Evolutionary conservation across 106 monocot genomes (phyloP).

Genomic region (Dioscorea zingiberensis): DNA sequence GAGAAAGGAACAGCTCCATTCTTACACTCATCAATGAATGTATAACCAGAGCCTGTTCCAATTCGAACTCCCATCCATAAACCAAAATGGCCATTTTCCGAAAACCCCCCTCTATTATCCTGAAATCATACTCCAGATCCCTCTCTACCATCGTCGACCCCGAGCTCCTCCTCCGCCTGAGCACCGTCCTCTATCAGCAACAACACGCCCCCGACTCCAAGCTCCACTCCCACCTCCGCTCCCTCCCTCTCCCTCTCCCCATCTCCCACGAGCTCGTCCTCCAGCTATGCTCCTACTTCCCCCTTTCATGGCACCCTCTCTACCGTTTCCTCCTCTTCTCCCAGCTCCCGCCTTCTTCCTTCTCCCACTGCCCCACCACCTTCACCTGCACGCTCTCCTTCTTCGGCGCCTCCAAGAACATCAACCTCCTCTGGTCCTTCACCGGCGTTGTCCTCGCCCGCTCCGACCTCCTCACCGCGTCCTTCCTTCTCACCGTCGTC

Average conservation of each 20-base stretch:
- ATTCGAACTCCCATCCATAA: no score
- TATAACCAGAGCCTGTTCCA: no score
- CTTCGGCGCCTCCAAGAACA: constrained; percentile 44
- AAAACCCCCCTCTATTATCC: no score
- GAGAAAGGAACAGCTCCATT: no score
- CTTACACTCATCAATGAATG: no score
- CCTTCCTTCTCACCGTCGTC: constrained; percentile 16
- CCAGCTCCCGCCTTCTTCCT: no score
- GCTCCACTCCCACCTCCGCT: constrained; percentile 15
- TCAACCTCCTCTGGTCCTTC: constrained; percentile 48
- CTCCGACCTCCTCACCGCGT: constrained; percentile 19
- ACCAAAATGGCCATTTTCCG: no score
- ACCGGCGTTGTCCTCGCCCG: constrained; percentile 9
- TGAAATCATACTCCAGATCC: no score
- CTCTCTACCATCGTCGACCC: constrained; percentile 20
- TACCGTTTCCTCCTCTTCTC: constrained; percentile 61
- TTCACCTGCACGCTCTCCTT: constrained; percentile 49
- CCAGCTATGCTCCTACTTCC: constrained; percentile 67
- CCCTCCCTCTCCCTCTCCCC: constrained; percentile 30
- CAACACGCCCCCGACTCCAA: constrained; percentile 32
- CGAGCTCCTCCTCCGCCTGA: constrained; percentile 61
- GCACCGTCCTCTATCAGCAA: constrained; percentile 75
- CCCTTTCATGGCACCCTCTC: constrained; percentile 66
- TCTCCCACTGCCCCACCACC: constrained; percentile 52
- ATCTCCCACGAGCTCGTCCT: constrained; percentile 69